Evolutionary conservation across 2,329 filamentous ascomycete species (phyloP), one percentile per base, ranked within the genome.

Genomic region (Diaporthe helianthi): DNA sequence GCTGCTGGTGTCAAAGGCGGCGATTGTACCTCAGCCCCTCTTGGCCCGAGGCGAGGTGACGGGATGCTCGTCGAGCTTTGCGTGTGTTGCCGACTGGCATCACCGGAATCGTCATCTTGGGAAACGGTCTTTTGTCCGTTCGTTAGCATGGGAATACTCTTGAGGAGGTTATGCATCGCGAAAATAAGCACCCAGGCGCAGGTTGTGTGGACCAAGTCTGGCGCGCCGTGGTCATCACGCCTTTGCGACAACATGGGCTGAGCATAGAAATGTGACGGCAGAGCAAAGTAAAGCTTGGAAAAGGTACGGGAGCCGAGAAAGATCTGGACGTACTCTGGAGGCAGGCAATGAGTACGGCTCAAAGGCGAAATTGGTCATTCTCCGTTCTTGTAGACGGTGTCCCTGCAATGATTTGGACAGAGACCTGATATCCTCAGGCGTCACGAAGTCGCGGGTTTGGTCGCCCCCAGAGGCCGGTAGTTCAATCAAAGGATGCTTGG

Each of bases 1-100:
- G 90, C 94, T 67, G 93, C 90, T 22, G 95, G 95, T 15, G 94
- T 98, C 65, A 98, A 86, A 51, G 94, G 94, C 73, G 95, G 95
- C 13, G 94, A 97, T 74, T 95, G 92, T 81, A 97, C 87, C 69
- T 91, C 88, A 70, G 90, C 89, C 53, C 87, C 83, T 71, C 87
- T 86, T 71, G 92, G 91, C 72, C 90, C 92, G 49, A 89, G 83
- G 77, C 85, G 86, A 36, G 91, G 90, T 69, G 91, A 94, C 71
- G 87, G 85, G 74, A 85, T 87, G 69, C 83, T 84, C 65, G 90
- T 90, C 72, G 91, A 90, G 72, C 81, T 88, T 64, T 89, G 90
- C 67, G 90, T 91, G 49, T 88, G 84, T 69, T 89, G 84, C 70
- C 88, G 86, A 76, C 89, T 91, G 67, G 89, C 83, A 65, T 90